These are phyloP conservation scores for Eucalyptus dawsonii DNA, from an alignment of 345 rosid species.

Conservation along the genomic window DNA sequence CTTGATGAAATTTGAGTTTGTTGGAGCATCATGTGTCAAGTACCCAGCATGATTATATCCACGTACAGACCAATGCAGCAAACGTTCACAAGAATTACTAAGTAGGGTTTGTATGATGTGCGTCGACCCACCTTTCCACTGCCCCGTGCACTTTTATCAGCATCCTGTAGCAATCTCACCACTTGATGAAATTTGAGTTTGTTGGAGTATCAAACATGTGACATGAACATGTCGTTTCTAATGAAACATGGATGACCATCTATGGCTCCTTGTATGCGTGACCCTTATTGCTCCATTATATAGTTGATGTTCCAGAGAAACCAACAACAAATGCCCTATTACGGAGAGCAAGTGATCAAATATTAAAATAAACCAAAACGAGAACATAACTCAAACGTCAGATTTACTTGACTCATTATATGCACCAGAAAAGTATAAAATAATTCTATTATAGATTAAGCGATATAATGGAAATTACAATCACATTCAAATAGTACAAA, in stretches of 20 bases:
- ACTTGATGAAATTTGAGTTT: neutral
- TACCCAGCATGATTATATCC: neutral
- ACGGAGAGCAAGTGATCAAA: neutral
- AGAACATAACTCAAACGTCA: neutral
- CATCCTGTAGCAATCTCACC: neutral
- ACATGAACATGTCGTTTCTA: neutral
- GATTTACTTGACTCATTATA: neutral
- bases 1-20: neutral
- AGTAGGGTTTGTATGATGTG: neutral
- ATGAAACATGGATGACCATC: neutral
- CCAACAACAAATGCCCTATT: neutral
- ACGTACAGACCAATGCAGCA: neutral
- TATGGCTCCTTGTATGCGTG: neutral
- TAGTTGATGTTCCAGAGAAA: neutral
- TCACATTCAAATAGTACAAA: neutral
- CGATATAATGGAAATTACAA: neutral
- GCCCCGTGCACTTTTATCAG: neutral
- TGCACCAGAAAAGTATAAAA: neutral
- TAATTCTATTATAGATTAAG: neutral
- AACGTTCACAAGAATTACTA: neutral
- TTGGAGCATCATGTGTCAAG: neutral
- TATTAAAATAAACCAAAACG: neutral
- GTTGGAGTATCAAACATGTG: neutral
- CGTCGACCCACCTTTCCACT: neutral
- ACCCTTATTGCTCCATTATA: neutral